phyloP scores from a whole-genome alignment of 179 eudicot species.

The Corrigiola litoralis region DNA sequence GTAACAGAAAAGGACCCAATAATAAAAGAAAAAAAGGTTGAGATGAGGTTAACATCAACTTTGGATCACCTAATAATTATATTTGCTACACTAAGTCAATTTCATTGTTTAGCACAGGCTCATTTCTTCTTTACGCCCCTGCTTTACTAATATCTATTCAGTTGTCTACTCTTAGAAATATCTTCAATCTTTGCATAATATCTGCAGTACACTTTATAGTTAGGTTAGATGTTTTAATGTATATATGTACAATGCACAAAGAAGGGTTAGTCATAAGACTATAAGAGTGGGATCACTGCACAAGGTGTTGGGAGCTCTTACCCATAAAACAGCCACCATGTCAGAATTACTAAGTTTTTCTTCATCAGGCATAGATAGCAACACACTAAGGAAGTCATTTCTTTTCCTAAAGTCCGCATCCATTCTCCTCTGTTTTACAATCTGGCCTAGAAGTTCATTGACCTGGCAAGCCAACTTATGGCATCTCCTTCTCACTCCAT shows the following conservation, averaged over 20 bases:
- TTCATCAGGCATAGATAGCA: slow-evolving; percentile 35
- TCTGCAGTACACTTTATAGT: too few species aligned
- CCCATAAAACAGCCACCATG: slow-evolving; percentile 48
- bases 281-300: neutral
- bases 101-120: neutral
- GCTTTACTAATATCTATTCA: too few species aligned
- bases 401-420: slow-evolving; percentile 14
- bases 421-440: slow-evolving; percentile 23
- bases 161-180: too few species aligned
- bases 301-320: slow-evolving; percentile 21
- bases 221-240: too few species aligned
- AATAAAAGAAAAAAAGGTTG: neutral
- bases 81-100: neutral
- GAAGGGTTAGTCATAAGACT: neutral
- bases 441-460: slow-evolving; percentile 27
- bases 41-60: slow-evolving; percentile 9
- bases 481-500: slow-evolving; percentile 40
- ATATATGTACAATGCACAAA: neutral
- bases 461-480: slow-evolving; percentile 31
- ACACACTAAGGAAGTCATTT: slow-evolving; percentile 37
- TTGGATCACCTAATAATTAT: slow-evolving; percentile 11
- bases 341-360: slow-evolving; percentile 31
- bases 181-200: too few species aligned
- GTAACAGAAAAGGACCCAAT: slow-evolving; percentile 10
- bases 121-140: neutral